Percentiles rank a stretch among this genome's conserved stretches.
Evolutionary conservation across 2,329 filamentous ascomycete species (phyloP).

Genomic region (Fusarium longipes): DNA sequence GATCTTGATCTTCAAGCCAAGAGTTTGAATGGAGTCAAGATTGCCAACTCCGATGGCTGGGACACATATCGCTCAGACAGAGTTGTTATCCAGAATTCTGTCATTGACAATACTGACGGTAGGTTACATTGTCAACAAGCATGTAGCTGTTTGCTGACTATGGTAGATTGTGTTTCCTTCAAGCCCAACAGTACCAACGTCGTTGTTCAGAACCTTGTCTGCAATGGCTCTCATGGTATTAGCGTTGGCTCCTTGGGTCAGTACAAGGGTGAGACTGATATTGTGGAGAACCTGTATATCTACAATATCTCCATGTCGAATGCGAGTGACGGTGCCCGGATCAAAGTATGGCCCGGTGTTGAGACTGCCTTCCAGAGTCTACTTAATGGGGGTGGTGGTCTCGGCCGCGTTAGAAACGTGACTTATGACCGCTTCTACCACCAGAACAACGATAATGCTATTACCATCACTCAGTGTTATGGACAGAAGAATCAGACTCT

Average conservation of each 20-base stretch:
- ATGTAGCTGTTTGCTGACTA: not conserved
- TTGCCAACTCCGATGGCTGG: constrained; percentile 72
- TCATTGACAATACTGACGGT: constrained; percentile 52
- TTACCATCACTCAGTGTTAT: constrained; percentile 48
- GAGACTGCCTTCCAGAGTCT: constrained; percentile 54
- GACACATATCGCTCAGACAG: constrained; percentile 71
- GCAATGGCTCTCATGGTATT: constrained; percentile 78
- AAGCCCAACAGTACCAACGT: constrained; percentile 79
- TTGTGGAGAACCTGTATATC: constrained; percentile 76
- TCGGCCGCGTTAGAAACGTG: constrained; percentile 70
- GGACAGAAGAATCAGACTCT: constrained; percentile 45
- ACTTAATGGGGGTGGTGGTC: constrained; percentile 67
- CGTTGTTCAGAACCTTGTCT: constrained; percentile 73
- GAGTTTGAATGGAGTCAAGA: constrained; percentile 41
- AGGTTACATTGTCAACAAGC: rapidly evolving
- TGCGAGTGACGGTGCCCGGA: constrained; percentile 73
- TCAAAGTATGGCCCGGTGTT: constrained; percentile 77
- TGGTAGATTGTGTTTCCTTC: constrained; percentile 74
- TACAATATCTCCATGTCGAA: constrained; percentile 70
- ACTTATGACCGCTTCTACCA: constrained; percentile 72
- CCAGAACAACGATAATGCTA: constrained; percentile 66
- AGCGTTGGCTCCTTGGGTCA: constrained; percentile 78
- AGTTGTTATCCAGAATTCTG: constrained; percentile 75
- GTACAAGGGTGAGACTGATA: constrained; percentile 71
- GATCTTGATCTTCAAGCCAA: constrained; percentile 68